Evolutionary conservation across 805 yeast species (phyloP), one percentile per base, ranked within the genome.

Genomic region (Pichia exigua): DNA sequence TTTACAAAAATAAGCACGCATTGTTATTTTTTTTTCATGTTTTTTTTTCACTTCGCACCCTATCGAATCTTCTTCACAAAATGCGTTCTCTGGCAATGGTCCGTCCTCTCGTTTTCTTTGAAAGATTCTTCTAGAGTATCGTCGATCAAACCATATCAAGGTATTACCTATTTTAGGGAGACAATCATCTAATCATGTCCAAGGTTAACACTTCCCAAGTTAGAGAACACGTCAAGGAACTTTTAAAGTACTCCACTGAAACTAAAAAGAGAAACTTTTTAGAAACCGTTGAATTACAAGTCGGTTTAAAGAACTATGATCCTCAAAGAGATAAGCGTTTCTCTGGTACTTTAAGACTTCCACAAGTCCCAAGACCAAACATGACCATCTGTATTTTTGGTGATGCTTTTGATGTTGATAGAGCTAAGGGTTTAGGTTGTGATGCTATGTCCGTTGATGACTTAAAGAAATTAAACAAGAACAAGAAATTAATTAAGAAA

Each of bases 311-410:
- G 91, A 94, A 94, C 96, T 94, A 94, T 80, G 99, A 94, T 77
- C 98, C 99, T 74, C 99, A 94, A 83, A 91, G 99, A 88, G 99
- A 94, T 81, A 94, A 94, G 91, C 98, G 99, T 90, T 94, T 94
- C 97, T 92, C 98, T 75, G 99, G 99, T 81, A 73, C 98, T 73
- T 85, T 94, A 80, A 94, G 85, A 81, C 83, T 94, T 69, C 99
- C 99, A 73, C 85, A 83, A 73, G 96, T 95, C 65, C 99, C 99
- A 82, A 95, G 99, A 85, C 99, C 99, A 81, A 94, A 94, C 96
- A 89, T 94, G 98, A 87, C 98, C 78, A 78, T 94, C 82, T 94
- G 99, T 81, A 90, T 94, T 75, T 94, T 94, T 71, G 99, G 99
- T 87, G 99, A 94, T 77, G 99, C 99, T 74, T 94, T 92, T 73